Evolutionary conservation across 306 rosid species (phyloP).

Genomic region (Corylus heterophylla): DNA sequence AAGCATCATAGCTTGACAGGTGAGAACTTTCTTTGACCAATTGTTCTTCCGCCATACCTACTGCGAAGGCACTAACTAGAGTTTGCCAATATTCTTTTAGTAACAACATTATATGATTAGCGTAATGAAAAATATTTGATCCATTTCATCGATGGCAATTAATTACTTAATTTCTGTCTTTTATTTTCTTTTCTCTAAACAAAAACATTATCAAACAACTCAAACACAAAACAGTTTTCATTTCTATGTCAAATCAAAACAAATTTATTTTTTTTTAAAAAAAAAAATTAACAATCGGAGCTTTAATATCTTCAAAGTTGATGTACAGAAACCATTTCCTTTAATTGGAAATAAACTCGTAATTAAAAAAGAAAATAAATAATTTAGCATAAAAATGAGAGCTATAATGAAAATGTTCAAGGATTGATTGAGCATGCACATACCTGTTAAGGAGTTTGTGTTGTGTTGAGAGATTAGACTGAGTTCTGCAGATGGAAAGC

Average conservation of each 20-base stretch:
- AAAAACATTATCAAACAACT: too few relatives aligned
- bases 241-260: too few relatives aligned
- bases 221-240: neutral
- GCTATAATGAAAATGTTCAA: neutral
- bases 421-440: neutral
- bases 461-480: conserved; percentile 26
- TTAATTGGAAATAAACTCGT: neutral
- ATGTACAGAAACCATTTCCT: too few relatives aligned
- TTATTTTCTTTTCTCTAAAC: neutral
- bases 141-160: neutral
- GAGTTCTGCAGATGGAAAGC: neutral
- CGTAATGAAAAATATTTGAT: neutral
- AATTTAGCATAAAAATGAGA: conserved; percentile 17
- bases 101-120: neutral
- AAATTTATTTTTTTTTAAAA: too few relatives aligned
- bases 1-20: conserved; percentile 60
- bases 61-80: conserved; percentile 21
- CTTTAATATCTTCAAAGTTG: too few relatives aligned
- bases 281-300: neutral
- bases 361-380: conserved; percentile 14
- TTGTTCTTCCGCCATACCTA: conserved; percentile 57
- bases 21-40: conserved; percentile 26
- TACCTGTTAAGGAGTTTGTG: conserved; percentile 31
- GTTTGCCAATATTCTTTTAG: conserved; percentile 8
- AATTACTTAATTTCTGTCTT: too few relatives aligned